Evolutionary conservation across 257 asterid species (phyloP).

Genomic region (Solanum habrochaites): DNA sequence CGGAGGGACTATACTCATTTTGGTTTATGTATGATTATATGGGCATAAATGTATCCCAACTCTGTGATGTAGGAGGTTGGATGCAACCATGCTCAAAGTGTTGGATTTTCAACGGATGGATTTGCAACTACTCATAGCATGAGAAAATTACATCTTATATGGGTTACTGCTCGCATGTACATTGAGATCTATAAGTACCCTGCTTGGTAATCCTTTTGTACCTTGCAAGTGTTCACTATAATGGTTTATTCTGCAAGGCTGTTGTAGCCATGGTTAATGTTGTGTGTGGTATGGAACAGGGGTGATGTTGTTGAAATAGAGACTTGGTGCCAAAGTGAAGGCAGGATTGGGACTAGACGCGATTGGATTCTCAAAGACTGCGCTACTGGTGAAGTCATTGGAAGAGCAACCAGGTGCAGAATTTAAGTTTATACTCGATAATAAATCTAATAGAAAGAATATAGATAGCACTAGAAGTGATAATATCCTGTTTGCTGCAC

Average conservation of each 20-base stretch:
- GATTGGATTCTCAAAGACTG: conserved; percentile 89
- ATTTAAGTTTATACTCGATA: background rate
- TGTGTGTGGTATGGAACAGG: conserved; percentile 33
- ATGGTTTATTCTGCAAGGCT: background rate
- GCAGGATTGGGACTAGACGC: conserved; percentile 83
- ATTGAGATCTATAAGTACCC: conserved; percentile 92
- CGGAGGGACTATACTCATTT: background rate
- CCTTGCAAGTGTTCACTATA: background rate
- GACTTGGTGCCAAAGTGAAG: conserved; percentile 98
- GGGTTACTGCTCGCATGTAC: conserved; percentile 99
- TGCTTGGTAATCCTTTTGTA: conserved; percentile 54
- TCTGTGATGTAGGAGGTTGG: conserved; percentile 68
- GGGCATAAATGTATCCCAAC: background rate
- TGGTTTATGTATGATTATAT: background rate
- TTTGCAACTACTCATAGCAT: conserved; percentile 81
- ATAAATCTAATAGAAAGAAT: background rate
- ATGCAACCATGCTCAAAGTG: conserved; percentile 90
- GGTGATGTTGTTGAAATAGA: conserved; percentile 90
- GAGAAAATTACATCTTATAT: conserved; percentile 79
- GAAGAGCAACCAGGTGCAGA: conserved; percentile 85
- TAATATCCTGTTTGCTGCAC: background rate
- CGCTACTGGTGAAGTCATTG: conserved; percentile 77
- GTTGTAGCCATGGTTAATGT: background rate
- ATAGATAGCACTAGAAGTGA: background rate
- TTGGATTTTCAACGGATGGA: conserved; percentile 94